Conservation (phyloP, 1,139 yeast species). For the Chernovozyma sophiae-reginae region DNA sequence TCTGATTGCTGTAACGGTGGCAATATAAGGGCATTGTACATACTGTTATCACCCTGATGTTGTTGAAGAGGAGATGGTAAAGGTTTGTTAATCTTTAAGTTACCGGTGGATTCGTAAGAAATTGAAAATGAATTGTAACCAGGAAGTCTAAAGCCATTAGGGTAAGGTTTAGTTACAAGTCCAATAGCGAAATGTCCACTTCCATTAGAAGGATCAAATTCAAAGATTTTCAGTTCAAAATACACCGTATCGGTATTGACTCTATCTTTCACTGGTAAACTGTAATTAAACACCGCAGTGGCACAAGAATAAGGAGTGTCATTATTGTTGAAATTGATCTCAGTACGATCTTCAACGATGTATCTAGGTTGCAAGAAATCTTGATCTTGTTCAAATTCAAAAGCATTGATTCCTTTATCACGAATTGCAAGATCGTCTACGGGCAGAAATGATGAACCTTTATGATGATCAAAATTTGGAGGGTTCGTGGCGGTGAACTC, state of each 20-base stretch:
- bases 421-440: slow-evolving; percentile 31
- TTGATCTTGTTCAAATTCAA: slow-evolving; percentile 37
- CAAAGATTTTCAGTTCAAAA: slow-evolving; percentile 66
- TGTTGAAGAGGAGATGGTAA: slow-evolving; percentile 48
- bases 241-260: slow-evolving; percentile 57
- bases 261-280: slow-evolving; percentile 58
- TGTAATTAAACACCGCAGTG: slow-evolving; percentile 50
- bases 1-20: slow-evolving; percentile 82
- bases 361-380: slow-evolving; percentile 29
- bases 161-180: slow-evolving; percentile 83
- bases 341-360: slow-evolving; percentile 61
- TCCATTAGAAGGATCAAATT: slow-evolving; percentile 28
- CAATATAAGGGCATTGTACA: slow-evolving; percentile 60
- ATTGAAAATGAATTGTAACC: slow-evolving; percentile 80
- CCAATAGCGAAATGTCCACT: slow-evolving; percentile 65
- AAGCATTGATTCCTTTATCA: slow-evolving; percentile 40
- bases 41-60: slow-evolving; percentile 44
- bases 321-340: slow-evolving; percentile 48
- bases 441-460: slow-evolving; percentile 32
- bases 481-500: slow-evolving; percentile 31
- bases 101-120: slow-evolving; percentile 85
- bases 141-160: slow-evolving; percentile 74
- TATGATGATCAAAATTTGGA: slow-evolving; percentile 26
- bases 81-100: slow-evolving; percentile 77
- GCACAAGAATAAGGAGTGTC: slow-evolving; percentile 44